A percentile compares a stretch with the other conserved stretches of the same genome.
Conservation (phyloP, 352 stramenopile species). For the Globisporangium megalacanthum region DNA sequence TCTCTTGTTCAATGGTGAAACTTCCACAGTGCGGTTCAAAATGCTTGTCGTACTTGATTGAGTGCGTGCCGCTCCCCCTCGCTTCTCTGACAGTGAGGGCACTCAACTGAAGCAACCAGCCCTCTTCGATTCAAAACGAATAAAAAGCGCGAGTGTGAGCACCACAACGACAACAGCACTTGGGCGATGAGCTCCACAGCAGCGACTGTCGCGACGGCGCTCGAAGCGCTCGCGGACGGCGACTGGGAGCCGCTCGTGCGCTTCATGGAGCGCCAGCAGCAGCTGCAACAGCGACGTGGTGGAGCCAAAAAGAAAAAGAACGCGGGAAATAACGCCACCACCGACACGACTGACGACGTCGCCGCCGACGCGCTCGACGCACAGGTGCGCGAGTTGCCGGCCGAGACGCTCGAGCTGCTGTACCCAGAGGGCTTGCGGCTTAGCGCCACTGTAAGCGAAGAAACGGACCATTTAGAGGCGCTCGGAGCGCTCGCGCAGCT, state of each 20-base stretch:
- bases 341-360: neutral
- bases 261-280: slow-evolving; percentile 25
- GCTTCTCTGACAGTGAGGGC: too few species aligned
- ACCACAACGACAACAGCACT: slow-evolving; percentile 7
- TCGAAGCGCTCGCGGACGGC: slow-evolving; percentile 31
- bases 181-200: neutral
- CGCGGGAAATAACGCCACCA: slow-evolving; percentile 3
- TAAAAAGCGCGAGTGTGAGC: slow-evolving; percentile 4
- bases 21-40: neutral
- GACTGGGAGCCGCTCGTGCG: slow-evolving; percentile 28
- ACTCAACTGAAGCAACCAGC: too few species aligned
- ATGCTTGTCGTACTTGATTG: neutral
- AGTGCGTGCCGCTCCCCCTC: too few species aligned
- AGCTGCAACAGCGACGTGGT: slow-evolving; percentile 18
- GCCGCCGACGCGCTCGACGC: slow-evolving; percentile 27
- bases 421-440: slow-evolving; percentile 39
- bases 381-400: slow-evolving; percentile 49
- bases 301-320: slow-evolving; percentile 21
- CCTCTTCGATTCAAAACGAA: slow-evolving; percentile 8
- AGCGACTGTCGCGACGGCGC: slow-evolving; percentile 26
- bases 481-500: slow-evolving; percentile 51
- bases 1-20: too few species aligned
- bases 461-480: slow-evolving; percentile 23
- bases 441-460: slow-evolving; percentile 5
- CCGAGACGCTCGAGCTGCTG: slow-evolving; percentile 37